A percentile compares a stretch with the other conserved stretches of the same genome.
These are phyloP conservation scores for Arthroderma sp. DNA, from an alignment of 2,329 filamentous ascomycete genomes.

Conservation along the genomic window DNA sequence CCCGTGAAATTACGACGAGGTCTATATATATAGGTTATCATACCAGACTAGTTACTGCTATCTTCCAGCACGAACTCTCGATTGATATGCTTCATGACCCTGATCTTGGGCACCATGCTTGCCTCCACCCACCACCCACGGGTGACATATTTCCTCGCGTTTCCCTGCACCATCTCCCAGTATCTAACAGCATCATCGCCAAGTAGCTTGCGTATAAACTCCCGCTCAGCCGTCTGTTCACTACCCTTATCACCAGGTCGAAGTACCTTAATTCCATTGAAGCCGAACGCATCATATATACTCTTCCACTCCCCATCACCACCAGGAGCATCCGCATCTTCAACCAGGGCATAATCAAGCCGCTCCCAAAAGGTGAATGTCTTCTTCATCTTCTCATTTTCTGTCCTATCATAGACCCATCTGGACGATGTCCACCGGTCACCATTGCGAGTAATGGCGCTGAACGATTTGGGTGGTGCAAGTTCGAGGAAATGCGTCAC, in stretches of 20 bases:
- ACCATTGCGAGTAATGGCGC: conserved; percentile 11
- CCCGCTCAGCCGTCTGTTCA: conserved; percentile 19
- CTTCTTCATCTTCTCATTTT: conserved; percentile 35
- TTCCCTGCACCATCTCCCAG: conserved; percentile 17
- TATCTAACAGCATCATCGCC: conserved; percentile 19
- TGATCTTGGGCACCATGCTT: conserved; percentile 40
- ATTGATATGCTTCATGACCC: conserved; percentile 31
- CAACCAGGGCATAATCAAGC: conserved; percentile 47
- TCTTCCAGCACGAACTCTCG: no score
- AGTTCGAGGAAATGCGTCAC: conserved; percentile 46
- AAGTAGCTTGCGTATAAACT: conserved; percentile 21
- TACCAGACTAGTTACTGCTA: no score
- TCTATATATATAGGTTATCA: no score
- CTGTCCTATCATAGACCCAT: conserved; percentile 51
- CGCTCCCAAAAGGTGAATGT: conserved; percentile 42
- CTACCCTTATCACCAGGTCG: conserved; percentile 26
- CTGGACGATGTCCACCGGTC: conserved; percentile 6
- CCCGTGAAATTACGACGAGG: no score
- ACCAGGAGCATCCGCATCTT: conserved; percentile 22
- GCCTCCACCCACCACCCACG: conserved; percentile 44
- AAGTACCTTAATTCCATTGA: conserved; percentile 37
- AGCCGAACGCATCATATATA: conserved; percentile 37
- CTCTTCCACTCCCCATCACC: conserved; percentile 38
- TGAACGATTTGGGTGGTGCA: conserved; percentile 13
- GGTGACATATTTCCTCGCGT: conserved; percentile 21